These are phyloP conservation scores for Coelastrella sp. DNA, from an alignment of 139 green algal species.

Conservation along the genomic window DNA sequence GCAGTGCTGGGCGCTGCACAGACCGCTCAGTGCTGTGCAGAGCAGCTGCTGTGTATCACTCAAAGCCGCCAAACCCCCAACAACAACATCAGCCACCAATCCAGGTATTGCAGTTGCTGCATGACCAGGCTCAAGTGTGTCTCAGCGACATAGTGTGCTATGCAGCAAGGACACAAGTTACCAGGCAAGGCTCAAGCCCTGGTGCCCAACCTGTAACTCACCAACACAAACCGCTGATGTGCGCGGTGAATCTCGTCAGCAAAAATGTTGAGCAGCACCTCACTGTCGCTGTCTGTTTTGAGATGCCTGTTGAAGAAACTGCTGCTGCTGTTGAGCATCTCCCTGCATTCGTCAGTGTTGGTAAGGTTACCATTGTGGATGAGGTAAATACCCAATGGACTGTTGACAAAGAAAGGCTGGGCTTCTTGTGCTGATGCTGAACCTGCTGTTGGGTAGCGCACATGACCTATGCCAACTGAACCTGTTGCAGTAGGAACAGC, in stretches of 20 bases:
- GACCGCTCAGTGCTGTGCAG: no score
- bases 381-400: conserved; percentile 96
- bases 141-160: no score
- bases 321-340: conserved; percentile 61
- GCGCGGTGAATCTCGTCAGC: conserved; percentile 95
- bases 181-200: not conserved
- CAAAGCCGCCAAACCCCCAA: no score
- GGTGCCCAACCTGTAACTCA: not conserved
- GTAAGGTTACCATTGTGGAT: conserved; percentile 99
- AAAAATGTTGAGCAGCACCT: conserved; percentile 98
- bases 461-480: conserved; percentile 84
- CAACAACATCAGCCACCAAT: no score
- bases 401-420: conserved; percentile 99
- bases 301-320: conserved; percentile 94
- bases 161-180: no score
- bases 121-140: no score
- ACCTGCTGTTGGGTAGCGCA: conserved; percentile 98
- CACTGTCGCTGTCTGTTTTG: conserved; percentile 91
- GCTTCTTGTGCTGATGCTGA: conserved; percentile 89
- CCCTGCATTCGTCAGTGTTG: conserved; percentile 87
- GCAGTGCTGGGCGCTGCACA: no score
- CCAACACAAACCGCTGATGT: conserved; percentile 86
- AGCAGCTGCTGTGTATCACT: no score
- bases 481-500: conserved; percentile 65
- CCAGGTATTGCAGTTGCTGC: no score